phyloP scores from a whole-genome alignment of 352 stramenopile species.

The Pythium aristosporum region DNA sequence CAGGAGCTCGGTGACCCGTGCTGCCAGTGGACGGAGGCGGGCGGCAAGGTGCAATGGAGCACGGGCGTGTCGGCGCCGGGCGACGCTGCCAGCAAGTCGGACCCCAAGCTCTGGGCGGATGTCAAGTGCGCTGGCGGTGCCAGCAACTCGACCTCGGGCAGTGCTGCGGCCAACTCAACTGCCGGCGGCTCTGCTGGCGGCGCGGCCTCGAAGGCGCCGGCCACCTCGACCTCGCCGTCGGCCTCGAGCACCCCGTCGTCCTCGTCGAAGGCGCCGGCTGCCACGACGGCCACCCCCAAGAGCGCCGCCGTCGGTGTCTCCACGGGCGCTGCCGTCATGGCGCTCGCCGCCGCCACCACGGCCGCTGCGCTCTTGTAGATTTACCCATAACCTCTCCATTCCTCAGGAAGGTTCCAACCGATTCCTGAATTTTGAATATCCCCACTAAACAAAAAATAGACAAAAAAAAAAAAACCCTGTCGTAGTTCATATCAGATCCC shows the following conservation, averaged over 20 bases:
- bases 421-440: too few relatives aligned
- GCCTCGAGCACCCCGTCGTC: not conserved
- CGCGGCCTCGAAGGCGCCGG: not conserved
- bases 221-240: not conserved
- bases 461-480: too few relatives aligned
- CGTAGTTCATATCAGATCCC: too few relatives aligned
- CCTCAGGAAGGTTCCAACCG: too few relatives aligned
- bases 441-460: too few relatives aligned
- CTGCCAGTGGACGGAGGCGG: conserved; percentile 20
- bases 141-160: not conserved
- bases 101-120: conserved; percentile 15
- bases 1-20: conserved; percentile 29
- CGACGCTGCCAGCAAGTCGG: conserved; percentile 25
- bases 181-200: not conserved
- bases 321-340: too few relatives aligned
- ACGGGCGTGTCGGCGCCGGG: conserved; percentile 30
- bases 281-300: not conserved
- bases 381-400: too few relatives aligned
- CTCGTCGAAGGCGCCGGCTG: not conserved
- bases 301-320: too few relatives aligned
- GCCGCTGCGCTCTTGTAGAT: too few relatives aligned
- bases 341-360: too few relatives aligned
- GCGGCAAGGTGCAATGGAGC: conserved; percentile 22
- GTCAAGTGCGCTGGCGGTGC: conserved; percentile 4
- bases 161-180: not conserved